Evolutionary conservation across 2,329 filamentous ascomycete species (phyloP).

Genomic region (Colletotrichum godetiae): DNA sequence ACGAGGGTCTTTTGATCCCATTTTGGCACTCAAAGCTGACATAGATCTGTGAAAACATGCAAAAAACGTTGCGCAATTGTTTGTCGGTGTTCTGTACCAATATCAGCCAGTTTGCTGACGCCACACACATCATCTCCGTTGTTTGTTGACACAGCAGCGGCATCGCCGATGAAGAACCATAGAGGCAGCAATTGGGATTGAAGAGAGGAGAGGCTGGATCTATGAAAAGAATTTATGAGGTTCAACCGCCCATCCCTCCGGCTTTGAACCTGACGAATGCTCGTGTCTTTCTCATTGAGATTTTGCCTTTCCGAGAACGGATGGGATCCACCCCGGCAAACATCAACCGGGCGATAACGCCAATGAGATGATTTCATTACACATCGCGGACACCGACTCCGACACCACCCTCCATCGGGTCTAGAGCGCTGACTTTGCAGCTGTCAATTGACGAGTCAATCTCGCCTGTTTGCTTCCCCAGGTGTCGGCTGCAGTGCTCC

Average conservation of each 20-base stretch:
- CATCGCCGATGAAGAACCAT: not conserved
- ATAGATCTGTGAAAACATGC: not conserved
- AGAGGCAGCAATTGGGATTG: not conserved
- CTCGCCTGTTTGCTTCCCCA: not conserved
- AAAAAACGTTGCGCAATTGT: not conserved
- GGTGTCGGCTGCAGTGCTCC: not conserved
- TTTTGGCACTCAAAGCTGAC: not conserved
- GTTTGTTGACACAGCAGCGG: not conserved
- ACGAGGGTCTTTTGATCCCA: not conserved
- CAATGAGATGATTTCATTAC: constrained; percentile 23
- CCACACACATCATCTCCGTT: not conserved
- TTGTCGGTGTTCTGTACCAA: not conserved
- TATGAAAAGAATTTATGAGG: no score
- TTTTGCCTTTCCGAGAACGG: not conserved
- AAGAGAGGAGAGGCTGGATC: no score
- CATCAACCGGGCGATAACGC: not conserved
- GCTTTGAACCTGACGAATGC: not conserved
- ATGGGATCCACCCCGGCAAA: not conserved
- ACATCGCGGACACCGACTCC: not conserved
- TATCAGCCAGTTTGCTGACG: not conserved
- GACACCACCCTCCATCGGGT: not conserved
- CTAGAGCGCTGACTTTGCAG: not conserved
- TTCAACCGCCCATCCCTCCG: not conserved
- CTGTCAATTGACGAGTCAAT: not conserved
- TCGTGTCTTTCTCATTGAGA: not conserved